phyloP scores from a whole-genome alignment of 225 moss, liverwort and hornwort genomes.

The Anthoceros angustus region DNA sequence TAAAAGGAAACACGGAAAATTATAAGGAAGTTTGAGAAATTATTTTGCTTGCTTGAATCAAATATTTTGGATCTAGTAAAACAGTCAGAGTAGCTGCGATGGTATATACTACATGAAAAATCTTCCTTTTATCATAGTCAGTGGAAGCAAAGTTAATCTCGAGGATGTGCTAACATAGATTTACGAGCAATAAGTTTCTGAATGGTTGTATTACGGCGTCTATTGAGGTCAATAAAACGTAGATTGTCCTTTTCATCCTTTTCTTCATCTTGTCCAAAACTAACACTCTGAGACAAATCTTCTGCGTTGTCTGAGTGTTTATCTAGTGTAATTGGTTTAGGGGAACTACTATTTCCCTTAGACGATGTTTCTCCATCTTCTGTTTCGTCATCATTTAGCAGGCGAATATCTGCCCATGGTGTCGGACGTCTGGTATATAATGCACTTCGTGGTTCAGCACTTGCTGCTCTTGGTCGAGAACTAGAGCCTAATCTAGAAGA shows the following conservation, averaged over 20 bases:
- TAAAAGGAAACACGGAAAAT: too few species aligned
- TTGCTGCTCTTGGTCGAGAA: not conserved
- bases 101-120: too few species aligned
- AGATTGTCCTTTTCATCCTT: not conserved
- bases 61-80: too few species aligned
- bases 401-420: not conserved
- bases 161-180: not conserved
- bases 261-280: not conserved
- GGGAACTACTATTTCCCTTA: not conserved
- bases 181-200: not conserved
- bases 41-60: too few species aligned
- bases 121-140: too few species aligned
- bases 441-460: not conserved
- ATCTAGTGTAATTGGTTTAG: not conserved
- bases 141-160: not conserved
- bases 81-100: too few species aligned
- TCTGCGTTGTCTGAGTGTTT: not conserved
- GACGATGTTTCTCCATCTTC: too few species aligned
- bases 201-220: not conserved
- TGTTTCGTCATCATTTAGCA: too few species aligned
- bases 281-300: not conserved
- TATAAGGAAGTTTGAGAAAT: too few species aligned
- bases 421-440: not conserved
- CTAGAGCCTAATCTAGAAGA: not conserved
- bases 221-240: not conserved